Evolutionary conservation across 2,329 filamentous ascomycete species (phyloP).

Genomic region (Chaetomium globosum): DNA sequence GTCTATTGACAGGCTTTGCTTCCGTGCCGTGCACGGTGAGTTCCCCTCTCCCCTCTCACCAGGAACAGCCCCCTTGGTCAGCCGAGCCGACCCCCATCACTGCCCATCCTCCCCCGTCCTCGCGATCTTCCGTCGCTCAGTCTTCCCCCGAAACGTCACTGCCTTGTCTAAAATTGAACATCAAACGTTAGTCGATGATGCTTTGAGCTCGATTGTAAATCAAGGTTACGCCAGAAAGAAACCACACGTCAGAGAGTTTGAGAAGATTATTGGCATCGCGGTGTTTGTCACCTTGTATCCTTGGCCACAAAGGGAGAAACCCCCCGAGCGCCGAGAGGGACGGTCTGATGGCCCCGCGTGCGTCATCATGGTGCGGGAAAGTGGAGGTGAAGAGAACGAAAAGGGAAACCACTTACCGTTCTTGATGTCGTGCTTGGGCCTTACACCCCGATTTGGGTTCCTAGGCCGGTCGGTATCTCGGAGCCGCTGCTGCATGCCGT

Average conservation of each 20-base stretch:
- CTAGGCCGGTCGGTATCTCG: background rate
- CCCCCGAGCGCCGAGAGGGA: conserved; percentile 29
- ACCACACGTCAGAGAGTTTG: conserved; percentile 38
- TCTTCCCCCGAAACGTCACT: conserved; percentile 8
- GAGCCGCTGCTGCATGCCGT: background rate
- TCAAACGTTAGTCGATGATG: conserved; percentile 12
- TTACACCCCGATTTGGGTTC: background rate
- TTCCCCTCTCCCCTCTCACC: background rate
- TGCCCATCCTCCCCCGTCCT: background rate
- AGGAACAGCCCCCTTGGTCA: conserved; percentile 4
- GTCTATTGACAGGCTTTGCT: conserved; percentile 11
- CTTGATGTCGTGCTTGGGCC: conserved; percentile 5
- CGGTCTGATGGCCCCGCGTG: conserved; percentile 47
- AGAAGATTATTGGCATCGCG: conserved; percentile 47
- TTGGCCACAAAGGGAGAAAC: conserved; percentile 38
- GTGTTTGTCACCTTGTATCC: conserved; percentile 55
- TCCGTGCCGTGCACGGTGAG: conserved; percentile 2
- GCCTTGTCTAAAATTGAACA: background rate
- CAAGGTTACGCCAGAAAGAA: background rate
- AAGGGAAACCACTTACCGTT: conserved; percentile 28
- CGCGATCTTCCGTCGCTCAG: background rate
- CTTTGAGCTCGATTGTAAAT: background rate
- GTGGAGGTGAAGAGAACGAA: conserved; percentile 5
- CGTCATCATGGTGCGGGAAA: conserved; percentile 42
- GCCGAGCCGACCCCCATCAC: background rate